These are phyloP conservation scores for Brettanomyces anomalus DNA, from an alignment of 805 yeast species.

Conservation along the genomic window DNA sequence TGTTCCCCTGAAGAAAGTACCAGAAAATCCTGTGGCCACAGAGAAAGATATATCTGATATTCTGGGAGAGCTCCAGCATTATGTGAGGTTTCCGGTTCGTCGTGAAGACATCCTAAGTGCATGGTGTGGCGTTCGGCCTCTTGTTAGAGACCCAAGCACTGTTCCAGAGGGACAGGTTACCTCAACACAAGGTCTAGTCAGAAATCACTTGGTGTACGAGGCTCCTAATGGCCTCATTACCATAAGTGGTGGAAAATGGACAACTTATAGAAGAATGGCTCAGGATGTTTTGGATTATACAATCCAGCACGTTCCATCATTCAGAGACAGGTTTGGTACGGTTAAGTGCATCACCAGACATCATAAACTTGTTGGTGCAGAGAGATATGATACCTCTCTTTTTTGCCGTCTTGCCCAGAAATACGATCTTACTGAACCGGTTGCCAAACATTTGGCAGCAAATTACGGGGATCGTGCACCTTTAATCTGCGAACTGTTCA, in stretches of 20 bases:
- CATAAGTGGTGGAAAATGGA: conserved; percentile 97
- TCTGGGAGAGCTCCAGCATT: conserved; percentile 78
- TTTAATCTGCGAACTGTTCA: conserved; percentile 52
- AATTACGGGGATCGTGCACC: conserved; percentile 91
- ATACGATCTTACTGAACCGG: conserved; percentile 58
- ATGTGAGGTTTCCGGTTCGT: conserved; percentile 79
- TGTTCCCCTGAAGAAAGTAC: conserved; percentile 65
- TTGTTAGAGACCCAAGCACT: conserved; percentile 72
- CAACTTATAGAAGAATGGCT: conserved; percentile 97
- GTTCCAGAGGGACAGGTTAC: conserved; percentile 21
- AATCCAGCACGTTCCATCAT: conserved; percentile 36
- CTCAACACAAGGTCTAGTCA: conserved; percentile 80
- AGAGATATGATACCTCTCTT: conserved; percentile 64
- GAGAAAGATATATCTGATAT: conserved; percentile 88
- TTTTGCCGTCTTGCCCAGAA: conserved; percentile 74
- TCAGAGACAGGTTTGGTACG: conserved; percentile 16
- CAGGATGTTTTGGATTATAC: conserved; percentile 81
- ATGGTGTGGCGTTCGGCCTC: conserved; percentile 96
- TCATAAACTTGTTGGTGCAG: conserved; percentile 68
- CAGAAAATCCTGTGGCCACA: conserved; percentile 71
- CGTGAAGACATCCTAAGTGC: conserved; percentile 89
- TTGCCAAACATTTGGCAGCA: conserved; percentile 74
- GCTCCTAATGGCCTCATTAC: conserved; percentile 71
- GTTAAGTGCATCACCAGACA: conserved; percentile 44
- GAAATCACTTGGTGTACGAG: conserved; percentile 74